Percentiles rank a stretch among this genome's conserved stretches.
Evolutionary conservation across 495 filamentous ascomycete species (phyloP).

Genomic region (Trichocladium antarcticum): DNA sequence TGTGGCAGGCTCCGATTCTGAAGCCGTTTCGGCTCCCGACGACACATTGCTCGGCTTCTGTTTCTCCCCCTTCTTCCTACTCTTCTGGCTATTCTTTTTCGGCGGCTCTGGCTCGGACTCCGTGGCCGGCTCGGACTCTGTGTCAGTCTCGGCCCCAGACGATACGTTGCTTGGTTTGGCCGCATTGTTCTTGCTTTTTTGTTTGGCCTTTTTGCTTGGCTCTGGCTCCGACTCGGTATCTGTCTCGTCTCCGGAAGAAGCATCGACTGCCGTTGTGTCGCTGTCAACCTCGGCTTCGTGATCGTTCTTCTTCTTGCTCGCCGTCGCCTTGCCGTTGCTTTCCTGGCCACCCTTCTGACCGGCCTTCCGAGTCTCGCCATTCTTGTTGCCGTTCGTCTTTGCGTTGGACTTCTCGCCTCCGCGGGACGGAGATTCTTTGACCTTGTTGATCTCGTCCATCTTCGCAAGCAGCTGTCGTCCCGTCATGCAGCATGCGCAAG

Average conservation of each 20-base stretch:
- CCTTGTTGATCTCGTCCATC: slow-evolving; percentile 6
- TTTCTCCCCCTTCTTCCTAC: not conserved
- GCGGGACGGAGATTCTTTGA: not conserved
- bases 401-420: not conserved
- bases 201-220: too few species aligned
- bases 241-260: not conserved
- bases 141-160: not conserved
- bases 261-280: not conserved
- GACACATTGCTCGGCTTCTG: not conserved
- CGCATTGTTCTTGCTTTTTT: too few species aligned
- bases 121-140: not conserved
- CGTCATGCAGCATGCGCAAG: slow-evolving; percentile 2
- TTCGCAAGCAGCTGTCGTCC: slow-evolving; percentile 4
- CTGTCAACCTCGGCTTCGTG: not conserved
- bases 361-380: slow-evolving; percentile 2
- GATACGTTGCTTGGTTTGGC: not conserved
- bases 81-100: slow-evolving; percentile 6
- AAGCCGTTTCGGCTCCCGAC: not conserved
- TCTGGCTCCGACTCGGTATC: not conserved
- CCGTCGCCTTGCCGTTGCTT: not conserved
- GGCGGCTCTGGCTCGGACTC: slow-evolving; percentile 2
- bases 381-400: not conserved
- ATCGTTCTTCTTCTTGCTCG: not conserved
- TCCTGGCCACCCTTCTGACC: not conserved
- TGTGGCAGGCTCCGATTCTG: not conserved